Evolutionary conservation across 164 flowering plant species (phyloP).

Genomic region (Vitis vinifera): DNA sequence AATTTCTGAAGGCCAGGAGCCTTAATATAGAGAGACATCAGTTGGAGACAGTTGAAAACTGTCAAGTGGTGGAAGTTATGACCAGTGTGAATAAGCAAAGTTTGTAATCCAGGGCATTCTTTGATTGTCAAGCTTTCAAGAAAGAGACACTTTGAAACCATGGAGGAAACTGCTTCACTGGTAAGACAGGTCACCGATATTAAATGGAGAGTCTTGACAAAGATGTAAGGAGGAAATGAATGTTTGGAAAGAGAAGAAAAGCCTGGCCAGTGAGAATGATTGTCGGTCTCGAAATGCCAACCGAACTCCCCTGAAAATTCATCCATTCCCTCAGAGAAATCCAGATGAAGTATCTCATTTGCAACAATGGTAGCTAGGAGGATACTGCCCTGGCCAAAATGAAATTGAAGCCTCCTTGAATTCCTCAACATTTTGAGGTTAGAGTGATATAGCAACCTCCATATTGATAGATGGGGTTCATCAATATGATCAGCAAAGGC

Average conservation of each 20-base stretch:
- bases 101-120: background rate
- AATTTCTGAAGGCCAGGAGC: background rate
- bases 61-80: background rate
- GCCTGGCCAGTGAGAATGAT: no score
- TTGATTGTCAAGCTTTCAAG: background rate
- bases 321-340: background rate
- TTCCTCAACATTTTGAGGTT: no score
- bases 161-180: background rate
- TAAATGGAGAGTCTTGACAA: background rate
- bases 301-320: background rate
- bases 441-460: no score
- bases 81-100: background rate
- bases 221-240: background rate
- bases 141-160: background rate
- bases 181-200: background rate
- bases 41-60: conserved; percentile 1
- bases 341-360: background rate
- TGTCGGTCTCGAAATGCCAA: background rate
- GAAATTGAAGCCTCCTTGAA: no score
- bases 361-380: background rate
- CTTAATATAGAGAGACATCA: background rate
- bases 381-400: no score
- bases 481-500: background rate
- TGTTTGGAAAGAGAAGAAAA: background rate
- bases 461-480: background rate